Evolutionary conservation across 225 moss, liverwort and hornwort species (phyloP).

Genomic region (Lunularia cruciata): DNA sequence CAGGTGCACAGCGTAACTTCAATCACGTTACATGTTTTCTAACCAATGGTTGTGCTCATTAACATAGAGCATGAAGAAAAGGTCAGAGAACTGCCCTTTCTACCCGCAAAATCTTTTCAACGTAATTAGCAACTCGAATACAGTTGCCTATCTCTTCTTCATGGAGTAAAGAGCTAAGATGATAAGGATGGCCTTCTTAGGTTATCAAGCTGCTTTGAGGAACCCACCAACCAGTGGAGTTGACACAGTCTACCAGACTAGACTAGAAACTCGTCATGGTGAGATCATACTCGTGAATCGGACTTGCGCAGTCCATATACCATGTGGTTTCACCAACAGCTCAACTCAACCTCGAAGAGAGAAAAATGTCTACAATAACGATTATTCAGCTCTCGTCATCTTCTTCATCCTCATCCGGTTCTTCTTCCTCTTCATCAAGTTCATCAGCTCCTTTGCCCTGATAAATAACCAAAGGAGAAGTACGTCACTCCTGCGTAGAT

Average conservation of each 20-base stretch:
- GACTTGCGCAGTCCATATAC: slow-evolving; percentile 9
- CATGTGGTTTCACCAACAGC: slow-evolving; percentile 8
- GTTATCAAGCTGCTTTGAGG: slow-evolving; percentile 22
- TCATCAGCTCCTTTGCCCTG: slow-evolving; percentile 77
- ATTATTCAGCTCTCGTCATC: slow-evolving; percentile 60
- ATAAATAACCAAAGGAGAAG: background rate
- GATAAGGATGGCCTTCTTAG: slow-evolving; percentile 16
- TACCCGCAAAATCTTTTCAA: slow-evolving; percentile 37
- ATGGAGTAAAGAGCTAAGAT: slow-evolving; percentile 20
- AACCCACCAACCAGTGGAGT: slow-evolving; percentile 24
- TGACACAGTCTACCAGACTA: slow-evolving; percentile 21
- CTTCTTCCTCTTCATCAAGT: slow-evolving; percentile 85
- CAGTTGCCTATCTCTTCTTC: slow-evolving; percentile 26
- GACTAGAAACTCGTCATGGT: slow-evolving; percentile 22
- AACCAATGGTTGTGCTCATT: slow-evolving; percentile 26
- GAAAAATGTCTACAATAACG: background rate
- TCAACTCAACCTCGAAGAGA: background rate
- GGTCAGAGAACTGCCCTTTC: slow-evolving; percentile 19
- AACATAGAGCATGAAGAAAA: slow-evolving; percentile 31
- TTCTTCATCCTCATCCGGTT: slow-evolving; percentile 82
- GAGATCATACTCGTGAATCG: slow-evolving; percentile 23
- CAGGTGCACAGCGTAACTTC: slow-evolving; percentile 24
- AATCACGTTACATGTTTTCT: slow-evolving; percentile 38
- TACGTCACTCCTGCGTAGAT: no score
- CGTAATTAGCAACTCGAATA: slow-evolving; percentile 28